These are phyloP conservation scores for Pseudofabraea citricarpa DNA, from an alignment of 2,329 filamentous ascomycete genomes.

Conservation along the genomic window DNA sequence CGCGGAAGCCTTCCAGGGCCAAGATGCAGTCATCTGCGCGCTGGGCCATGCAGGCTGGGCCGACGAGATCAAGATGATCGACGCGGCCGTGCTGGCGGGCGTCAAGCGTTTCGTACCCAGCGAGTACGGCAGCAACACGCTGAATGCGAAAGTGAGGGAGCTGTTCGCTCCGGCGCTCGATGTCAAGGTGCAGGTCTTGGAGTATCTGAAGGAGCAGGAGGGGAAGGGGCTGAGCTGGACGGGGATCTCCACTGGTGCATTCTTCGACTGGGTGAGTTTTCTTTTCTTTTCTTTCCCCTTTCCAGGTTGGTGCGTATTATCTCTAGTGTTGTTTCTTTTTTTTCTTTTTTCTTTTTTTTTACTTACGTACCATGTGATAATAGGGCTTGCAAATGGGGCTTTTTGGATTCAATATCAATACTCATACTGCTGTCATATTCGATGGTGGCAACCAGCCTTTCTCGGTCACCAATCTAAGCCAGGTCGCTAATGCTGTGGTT, in stretches of 20 bases:
- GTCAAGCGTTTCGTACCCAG: constrained; percentile 54
- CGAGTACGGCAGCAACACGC: constrained; percentile 39
- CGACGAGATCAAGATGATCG: constrained; percentile 48
- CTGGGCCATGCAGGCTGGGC: constrained; percentile 30
- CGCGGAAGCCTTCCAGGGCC: constrained; percentile 23
- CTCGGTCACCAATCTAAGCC: constrained; percentile 26
- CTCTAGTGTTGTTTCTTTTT: neutral
- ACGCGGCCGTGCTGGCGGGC: constrained; percentile 51
- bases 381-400: constrained; percentile 25
- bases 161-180: constrained; percentile 24
- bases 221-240: constrained; percentile 25
- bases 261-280: constrained; percentile 16
- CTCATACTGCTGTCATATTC: constrained; percentile 25
- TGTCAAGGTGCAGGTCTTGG: constrained; percentile 30
- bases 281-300: no score
- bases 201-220: constrained; percentile 23
- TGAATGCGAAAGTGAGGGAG: constrained; percentile 5
- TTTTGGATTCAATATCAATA: constrained; percentile 28
- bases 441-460: constrained; percentile 25
- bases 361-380: constrained; percentile 17
- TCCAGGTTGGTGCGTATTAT: no score
- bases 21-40: constrained; percentile 36
- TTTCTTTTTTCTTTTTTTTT: constrained; percentile 20
- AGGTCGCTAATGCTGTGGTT: constrained; percentile 28
- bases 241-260: constrained; percentile 24